Evolutionary conservation across 2,329 filamentous ascomycete species (phyloP).

Genomic region (Nemania serpens): DNA sequence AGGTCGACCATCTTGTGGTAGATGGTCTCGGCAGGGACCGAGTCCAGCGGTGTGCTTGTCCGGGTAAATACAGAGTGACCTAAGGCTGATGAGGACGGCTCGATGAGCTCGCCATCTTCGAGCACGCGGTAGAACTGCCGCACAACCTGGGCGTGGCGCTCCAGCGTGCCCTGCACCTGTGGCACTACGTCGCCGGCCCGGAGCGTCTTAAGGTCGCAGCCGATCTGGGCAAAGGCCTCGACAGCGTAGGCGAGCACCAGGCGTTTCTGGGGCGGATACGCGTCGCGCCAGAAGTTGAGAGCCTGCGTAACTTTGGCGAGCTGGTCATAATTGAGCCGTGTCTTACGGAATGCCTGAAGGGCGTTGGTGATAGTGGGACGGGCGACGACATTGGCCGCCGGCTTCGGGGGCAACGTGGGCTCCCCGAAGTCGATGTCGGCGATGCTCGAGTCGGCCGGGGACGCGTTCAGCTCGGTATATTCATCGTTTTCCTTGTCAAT

Average conservation of each 20-base stretch:
- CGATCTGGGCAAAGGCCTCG: conserved; percentile 15
- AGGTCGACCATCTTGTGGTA: conserved; percentile 20
- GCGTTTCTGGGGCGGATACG: conserved; percentile 7
- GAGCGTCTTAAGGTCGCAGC: background rate
- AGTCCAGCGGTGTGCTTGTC: conserved; percentile 10
- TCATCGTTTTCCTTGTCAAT: background rate
- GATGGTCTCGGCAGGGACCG: conserved; percentile 13
- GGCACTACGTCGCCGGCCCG: background rate
- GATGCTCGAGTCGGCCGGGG: no score
- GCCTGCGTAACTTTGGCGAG: conserved; percentile 6
- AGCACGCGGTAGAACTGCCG: conserved; percentile 13
- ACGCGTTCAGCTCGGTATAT: conserved; percentile 20
- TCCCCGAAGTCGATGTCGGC: no score
- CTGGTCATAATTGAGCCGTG: conserved; percentile 9
- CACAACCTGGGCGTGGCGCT: conserved; percentile 15
- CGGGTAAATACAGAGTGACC: no score
- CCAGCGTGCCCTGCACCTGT: background rate
- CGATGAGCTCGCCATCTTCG: conserved; percentile 17
- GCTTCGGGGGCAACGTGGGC: background rate
- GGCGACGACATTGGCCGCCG: no score
- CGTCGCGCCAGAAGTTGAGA: conserved; percentile 8
- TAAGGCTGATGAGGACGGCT: no score
- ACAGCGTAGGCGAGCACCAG: conserved; percentile 17
- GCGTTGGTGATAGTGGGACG: conserved; percentile 7
- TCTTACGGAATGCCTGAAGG: conserved; percentile 5